Evolutionary conservation across 2,329 filamentous ascomycete genomes (phyloP).

Genomic region (Aspergillus phoenicis): DNA sequence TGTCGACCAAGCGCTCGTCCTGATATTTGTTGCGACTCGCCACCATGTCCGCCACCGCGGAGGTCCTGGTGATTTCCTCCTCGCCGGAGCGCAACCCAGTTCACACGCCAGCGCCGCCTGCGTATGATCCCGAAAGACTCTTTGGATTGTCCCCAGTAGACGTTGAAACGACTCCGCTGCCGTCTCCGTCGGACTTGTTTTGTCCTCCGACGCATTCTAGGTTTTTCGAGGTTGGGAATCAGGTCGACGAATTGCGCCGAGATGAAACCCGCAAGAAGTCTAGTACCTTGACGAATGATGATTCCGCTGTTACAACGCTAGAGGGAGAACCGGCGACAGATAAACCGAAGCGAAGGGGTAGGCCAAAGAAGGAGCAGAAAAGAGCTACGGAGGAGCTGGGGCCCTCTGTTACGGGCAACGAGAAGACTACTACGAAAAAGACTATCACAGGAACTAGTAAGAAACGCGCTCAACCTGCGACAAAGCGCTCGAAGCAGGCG

Average conservation of each 20-base stretch:
- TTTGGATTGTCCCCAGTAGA: constrained; percentile 24
- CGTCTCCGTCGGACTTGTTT: constrained; percentile 32
- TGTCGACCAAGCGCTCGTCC: not conserved
- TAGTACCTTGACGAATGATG: constrained; percentile 15
- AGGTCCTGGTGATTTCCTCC: constrained; percentile 46
- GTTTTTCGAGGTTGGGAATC: constrained; percentile 26
- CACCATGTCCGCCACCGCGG: constrained; percentile 42
- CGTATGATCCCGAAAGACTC: constrained; percentile 18
- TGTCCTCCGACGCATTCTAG: constrained; percentile 27
- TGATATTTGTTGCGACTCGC: not conserved
- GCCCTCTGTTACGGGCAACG: constrained; percentile 15
- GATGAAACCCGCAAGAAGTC: constrained; percentile 16
- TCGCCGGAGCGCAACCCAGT: constrained; percentile 40
- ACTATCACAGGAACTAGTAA: constrained; percentile 21
- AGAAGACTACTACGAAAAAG: constrained; percentile 25
- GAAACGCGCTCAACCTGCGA: not conserved
- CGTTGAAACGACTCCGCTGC: constrained; percentile 29
- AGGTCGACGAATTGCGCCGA: constrained; percentile 3
- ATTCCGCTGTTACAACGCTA: constrained; percentile 11
- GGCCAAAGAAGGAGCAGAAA: constrained; percentile 12
- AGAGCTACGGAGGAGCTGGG: constrained; percentile 1
- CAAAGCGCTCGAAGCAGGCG: constrained; percentile 28
- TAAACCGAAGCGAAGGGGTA: constrained; percentile 21
- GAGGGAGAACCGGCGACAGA: constrained; percentile 8
- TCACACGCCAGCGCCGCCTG: constrained; percentile 33